phyloP scores from a whole-genome alignment of 495 filamentous ascomycete genomes.

The Cercophora samala region DNA sequence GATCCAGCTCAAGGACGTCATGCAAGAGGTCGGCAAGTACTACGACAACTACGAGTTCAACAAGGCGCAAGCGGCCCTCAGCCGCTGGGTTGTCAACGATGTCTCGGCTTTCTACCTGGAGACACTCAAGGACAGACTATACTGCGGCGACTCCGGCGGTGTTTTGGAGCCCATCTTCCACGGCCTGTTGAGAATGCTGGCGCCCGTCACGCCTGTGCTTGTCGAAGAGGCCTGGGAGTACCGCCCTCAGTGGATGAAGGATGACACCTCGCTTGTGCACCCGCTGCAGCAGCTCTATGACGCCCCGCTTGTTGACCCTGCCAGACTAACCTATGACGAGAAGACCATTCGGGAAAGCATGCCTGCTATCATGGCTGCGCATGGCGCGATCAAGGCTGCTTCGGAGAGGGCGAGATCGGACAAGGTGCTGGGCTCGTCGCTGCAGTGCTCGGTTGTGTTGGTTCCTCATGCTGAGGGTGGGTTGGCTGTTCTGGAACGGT shows the following conservation, averaged over 20 bases:
- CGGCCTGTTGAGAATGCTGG: constrained; percentile 70
- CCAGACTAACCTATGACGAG: constrained; percentile 32
- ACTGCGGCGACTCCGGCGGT: constrained; percentile 66
- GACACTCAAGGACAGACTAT: constrained; percentile 82
- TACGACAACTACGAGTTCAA: constrained; percentile 77
- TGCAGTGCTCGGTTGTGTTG: constrained; percentile 65
- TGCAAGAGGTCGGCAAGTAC: constrained; percentile 54
- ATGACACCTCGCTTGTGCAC: constrained; percentile 37
- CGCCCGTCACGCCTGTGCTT: constrained; percentile 77
- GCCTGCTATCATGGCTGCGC: constrained; percentile 53
- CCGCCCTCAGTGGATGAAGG: constrained; percentile 60
- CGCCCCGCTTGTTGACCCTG: constrained; percentile 33
- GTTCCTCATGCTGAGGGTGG: constrained; percentile 31
- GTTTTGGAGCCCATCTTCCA: constrained; percentile 68
- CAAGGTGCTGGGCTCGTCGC: constrained; percentile 68
- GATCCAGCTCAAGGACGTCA: constrained; percentile 63
- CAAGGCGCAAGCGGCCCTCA: constrained; percentile 68
- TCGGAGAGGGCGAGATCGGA: constrained; percentile 63
- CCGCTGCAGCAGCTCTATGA: constrained; percentile 44
- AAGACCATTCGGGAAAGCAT: constrained; percentile 46
- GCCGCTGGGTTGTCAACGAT: constrained; percentile 73
- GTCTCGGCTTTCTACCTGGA: constrained; percentile 95
- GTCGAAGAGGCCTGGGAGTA: constrained; percentile 87
- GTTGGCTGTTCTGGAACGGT: constrained; percentile 47
- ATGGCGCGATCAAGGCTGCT: constrained; percentile 62